phyloP scores from a whole-genome alignment of 345 rosid species.

The Isatis tinctoria region DNA sequence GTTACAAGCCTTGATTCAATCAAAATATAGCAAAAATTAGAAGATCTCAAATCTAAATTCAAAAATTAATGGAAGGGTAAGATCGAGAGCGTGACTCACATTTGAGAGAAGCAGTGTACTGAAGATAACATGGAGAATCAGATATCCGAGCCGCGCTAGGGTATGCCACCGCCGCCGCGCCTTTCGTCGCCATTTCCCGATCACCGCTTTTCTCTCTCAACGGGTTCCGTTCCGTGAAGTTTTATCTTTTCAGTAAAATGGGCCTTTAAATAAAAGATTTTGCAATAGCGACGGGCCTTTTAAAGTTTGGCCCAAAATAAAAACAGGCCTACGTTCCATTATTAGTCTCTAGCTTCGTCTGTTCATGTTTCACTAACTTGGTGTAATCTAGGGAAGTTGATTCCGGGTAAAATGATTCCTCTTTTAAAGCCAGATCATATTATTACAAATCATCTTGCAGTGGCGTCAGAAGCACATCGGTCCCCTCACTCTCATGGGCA shows the following conservation, averaged over 20 bases:
- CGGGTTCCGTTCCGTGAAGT: not conserved
- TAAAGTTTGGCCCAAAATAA: not conserved
- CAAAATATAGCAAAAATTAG: not conserved
- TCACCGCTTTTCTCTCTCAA: conserved; percentile 2
- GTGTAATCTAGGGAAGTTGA: not conserved
- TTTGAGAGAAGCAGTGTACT: conserved; percentile 85
- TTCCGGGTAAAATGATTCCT: not conserved
- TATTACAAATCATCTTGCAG: conserved; percentile 40
- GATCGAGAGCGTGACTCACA: conserved; percentile 41
- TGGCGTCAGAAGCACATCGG: conserved; percentile 36
- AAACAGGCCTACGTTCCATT: not conserved
- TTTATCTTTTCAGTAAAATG: not conserved
- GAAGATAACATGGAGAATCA: conserved; percentile 73
- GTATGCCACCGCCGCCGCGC: conserved; percentile 45
- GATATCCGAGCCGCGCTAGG: conserved; percentile 78
- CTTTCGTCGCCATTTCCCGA: conserved; percentile 28
- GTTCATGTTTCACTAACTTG: not conserved
- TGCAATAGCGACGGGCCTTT: not conserved
- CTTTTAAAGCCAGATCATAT: not conserved
- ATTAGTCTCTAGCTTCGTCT: not conserved
- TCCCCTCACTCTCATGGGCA: not conserved
- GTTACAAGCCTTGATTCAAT: not conserved
- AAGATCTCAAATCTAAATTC: not conserved
- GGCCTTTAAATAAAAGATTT: not conserved
- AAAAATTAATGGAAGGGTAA: not conserved